Percentiles rank a stretch among this genome's conserved stretches.
These are phyloP conservation scores for Scleroderma citrinum DNA, from an alignment of 768 basidiomycete genomes.

Conservation along the genomic window DNA sequence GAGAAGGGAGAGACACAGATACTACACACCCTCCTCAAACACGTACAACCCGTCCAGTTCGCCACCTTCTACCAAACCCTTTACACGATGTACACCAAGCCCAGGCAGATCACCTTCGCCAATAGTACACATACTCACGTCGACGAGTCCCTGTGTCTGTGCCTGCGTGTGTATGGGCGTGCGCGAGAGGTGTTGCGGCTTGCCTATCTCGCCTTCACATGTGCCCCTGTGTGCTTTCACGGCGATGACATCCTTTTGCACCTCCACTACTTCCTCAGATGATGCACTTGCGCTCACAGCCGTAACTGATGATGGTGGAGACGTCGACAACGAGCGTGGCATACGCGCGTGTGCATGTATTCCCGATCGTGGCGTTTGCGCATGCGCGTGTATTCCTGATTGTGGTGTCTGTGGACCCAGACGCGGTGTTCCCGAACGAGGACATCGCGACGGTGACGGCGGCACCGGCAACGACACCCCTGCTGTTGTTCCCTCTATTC, in stretches of 20 bases:
- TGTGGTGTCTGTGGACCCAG: too few species aligned
- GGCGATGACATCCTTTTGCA: background rate
- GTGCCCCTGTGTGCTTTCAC: too few species aligned
- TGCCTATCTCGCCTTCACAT: too few species aligned
- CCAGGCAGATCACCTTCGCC: background rate
- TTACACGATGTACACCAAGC: slow-evolving; percentile 4
- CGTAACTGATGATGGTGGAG: slow-evolving; percentile 20
- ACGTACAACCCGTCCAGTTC: slow-evolving; percentile 28
- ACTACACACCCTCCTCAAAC: slow-evolving; percentile 14
- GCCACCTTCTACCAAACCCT: slow-evolving; percentile 25
- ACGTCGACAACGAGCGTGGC: slow-evolving; percentile 9
- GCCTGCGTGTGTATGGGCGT: too few species aligned
- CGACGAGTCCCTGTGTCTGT: slow-evolving; percentile 5
- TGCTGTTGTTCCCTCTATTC: slow-evolving; percentile 11
- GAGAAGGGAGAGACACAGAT: too few species aligned
- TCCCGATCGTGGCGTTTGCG: too few species aligned
- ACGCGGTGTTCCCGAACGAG: too few species aligned
- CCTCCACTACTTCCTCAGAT: background rate
- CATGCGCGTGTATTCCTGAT: too few species aligned
- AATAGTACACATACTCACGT: slow-evolving; percentile 11
- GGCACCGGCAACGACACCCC: background rate
- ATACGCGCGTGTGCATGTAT: background rate
- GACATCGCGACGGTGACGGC: background rate
- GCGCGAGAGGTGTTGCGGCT: too few species aligned
- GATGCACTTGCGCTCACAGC: slow-evolving; percentile 6